Evolutionary conservation across 257 asterid species (phyloP), one percentile per base, ranked within the genome.

Genomic region (Capsicum chinense): DNA sequence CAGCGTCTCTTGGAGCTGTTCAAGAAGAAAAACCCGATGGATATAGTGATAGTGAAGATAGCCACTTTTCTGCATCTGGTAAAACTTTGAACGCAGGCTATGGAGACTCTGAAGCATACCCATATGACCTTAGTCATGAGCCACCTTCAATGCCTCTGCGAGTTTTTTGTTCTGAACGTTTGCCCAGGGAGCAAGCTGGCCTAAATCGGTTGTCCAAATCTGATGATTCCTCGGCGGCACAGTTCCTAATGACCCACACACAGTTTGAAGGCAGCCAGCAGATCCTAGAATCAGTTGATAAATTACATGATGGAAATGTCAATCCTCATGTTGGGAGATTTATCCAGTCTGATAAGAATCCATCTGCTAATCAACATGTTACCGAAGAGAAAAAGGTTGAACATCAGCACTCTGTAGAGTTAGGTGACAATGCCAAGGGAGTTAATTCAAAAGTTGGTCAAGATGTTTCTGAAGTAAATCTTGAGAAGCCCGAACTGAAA

Each of bases 181-280:
- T 92, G 58, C 98, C 88, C 52, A 88, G 98, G 68, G 97, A 94
- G 68, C 97, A 90, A 81, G 83, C 92, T 79, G 98, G 92, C 79
- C 86, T 89, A 56, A 91, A 83, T 88, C 95, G 97, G 79, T 88
- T 88, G 86, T 93, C 92, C 87, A 95, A 91, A 87, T 95, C 99
- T 73, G 93, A 93, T 78, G 97, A 95, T 89, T 92, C 93, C 84
- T 83, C 82, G 56, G 90, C 88, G 82, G 90, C 94, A 69, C 95
- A 92, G 84, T 88, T 89, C 87, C 89, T 90, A 69, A 83, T 92
- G 85, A 78, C 86, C 73, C 94, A 88, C 57, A 66, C 88, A 37
- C 92, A 81, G 56, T 89, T 93, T 60, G 93, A 92, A 89, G 91
- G 88, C 85, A 89, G 92, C n/a, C 95, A 89, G 56, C 93, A 89